A percentile compares a stretch with the other conserved stretches of the same genome.
phyloP scores from a whole-genome alignment of 805 yeast species.

The Saccharomycopsis sp. region DNA sequence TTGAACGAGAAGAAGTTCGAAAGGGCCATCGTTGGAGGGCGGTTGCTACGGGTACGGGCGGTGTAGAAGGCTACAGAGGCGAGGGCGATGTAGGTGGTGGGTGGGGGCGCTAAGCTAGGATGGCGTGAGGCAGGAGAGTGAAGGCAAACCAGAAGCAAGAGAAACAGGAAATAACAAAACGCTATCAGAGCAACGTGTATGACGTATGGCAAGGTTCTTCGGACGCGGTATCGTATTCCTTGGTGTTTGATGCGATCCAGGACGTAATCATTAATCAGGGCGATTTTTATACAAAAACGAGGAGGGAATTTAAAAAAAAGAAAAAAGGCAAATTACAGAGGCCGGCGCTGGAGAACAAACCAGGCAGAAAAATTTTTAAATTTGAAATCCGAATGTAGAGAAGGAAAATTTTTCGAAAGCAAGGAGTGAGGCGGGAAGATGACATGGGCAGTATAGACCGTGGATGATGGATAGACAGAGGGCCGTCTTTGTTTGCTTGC shows the following conservation, averaged over 20 bases:
- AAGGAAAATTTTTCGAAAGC: neutral
- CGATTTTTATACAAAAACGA: neutral
- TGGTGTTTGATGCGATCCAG: neutral
- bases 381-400: neutral
- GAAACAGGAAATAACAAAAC: too few relatives aligned
- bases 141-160: too few relatives aligned
- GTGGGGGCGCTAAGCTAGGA: too few relatives aligned
- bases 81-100: too few relatives aligned
- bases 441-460: neutral
- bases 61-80: neutral
- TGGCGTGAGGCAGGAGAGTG: too few relatives aligned
- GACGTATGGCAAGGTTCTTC: too few relatives aligned
- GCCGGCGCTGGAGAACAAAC: neutral
- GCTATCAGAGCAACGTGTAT: too few relatives aligned
- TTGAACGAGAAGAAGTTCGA: slow-evolving; percentile 18
- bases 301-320: neutral
- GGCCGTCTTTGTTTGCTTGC: too few relatives aligned
- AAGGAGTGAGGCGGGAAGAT: too few relatives aligned
- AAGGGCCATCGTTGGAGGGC: slow-evolving; percentile 11
- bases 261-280: neutral
- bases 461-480: too few relatives aligned
- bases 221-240: too few relatives aligned
- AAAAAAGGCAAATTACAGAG: neutral
- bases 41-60: neutral
- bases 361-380: neutral